These are phyloP conservation scores for Avena insularis DNA, from an alignment of 176 grass and related monocot species.

Conservation along the genomic window DNA sequence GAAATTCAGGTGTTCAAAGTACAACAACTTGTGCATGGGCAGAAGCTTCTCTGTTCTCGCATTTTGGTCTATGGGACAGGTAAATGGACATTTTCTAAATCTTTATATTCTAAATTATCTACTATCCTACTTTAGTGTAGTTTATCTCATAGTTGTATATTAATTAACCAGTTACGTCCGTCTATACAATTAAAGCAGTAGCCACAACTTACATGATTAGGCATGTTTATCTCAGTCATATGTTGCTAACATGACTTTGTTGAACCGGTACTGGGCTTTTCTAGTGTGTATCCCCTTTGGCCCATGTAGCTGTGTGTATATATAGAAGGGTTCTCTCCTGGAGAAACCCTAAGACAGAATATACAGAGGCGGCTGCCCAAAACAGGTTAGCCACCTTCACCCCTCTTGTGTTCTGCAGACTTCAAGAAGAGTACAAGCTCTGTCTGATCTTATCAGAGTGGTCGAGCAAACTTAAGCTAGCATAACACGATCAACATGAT, in stretches of 20 bases:
- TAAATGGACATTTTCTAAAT: background rate
- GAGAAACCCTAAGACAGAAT: too few relatives aligned
- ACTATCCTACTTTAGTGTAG: conserved; percentile 21
- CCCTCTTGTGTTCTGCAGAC: too few relatives aligned
- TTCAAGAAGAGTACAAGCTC: conserved; percentile 18
- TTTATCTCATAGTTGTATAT: conserved; percentile 12
- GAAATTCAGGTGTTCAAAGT: conserved; percentile 61
- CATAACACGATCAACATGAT: conserved; percentile 19
- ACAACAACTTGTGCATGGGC: conserved; percentile 54
- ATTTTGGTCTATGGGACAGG: conserved; percentile 8
- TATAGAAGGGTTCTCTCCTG: too few relatives aligned
- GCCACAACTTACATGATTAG: conserved; percentile 15
- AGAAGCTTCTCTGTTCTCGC: conserved; percentile 36
- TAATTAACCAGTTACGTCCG: background rate
- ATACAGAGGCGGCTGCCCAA: too few relatives aligned
- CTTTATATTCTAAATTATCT: background rate
- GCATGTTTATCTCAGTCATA: conserved; percentile 35
- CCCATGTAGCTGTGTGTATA: too few relatives aligned
- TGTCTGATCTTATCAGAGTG: conserved; percentile 38
- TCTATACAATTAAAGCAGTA: conserved; percentile 9
- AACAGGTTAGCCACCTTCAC: too few relatives aligned
- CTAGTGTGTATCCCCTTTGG: too few relatives aligned
- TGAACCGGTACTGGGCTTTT: too few relatives aligned
- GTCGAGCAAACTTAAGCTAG: conserved; percentile 15
- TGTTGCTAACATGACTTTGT: conserved; percentile 21